Evolutionary conservation across 805 yeast genomes (phyloP).

Genomic region (Myxozyma melibiosi): DNA sequence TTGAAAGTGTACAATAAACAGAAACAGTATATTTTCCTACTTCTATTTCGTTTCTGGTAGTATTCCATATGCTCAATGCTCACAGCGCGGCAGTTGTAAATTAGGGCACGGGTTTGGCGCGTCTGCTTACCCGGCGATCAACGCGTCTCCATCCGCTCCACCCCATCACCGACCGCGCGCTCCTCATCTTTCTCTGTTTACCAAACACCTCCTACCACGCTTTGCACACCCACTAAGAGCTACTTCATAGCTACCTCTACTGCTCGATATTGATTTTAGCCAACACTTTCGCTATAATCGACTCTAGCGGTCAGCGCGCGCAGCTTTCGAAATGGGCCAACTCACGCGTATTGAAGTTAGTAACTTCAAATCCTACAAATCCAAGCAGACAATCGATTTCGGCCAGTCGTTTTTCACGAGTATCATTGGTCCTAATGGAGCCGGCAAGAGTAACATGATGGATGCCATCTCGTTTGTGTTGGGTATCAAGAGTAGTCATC

Average conservation of each 20-base stretch:
- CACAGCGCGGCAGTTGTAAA: not conserved
- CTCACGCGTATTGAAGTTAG: conserved; percentile 73
- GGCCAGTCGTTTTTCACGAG: conserved; percentile 79
- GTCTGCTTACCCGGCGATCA: conserved; percentile 3
- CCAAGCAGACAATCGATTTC: conserved; percentile 73
- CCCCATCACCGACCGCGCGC: not conserved
- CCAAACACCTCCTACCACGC: not conserved
- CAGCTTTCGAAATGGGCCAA: conserved; percentile 65
- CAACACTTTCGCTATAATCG: not conserved
- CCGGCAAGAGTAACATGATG: conserved; percentile 96
- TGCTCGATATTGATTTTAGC: too few species aligned
- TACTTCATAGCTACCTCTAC: too few species aligned
- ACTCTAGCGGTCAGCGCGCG: not conserved
- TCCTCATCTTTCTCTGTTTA: not conserved
- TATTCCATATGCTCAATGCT: too few species aligned
- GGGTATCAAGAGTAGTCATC: conserved; percentile 74
- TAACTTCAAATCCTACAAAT: conserved; percentile 91
- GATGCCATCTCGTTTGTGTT: conserved; percentile 95
- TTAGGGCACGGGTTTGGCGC: conserved; percentile 2
- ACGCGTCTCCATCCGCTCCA: conserved; percentile 2
- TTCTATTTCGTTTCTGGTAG: too few species aligned
- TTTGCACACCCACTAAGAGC: not conserved
- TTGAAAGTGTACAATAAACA: too few species aligned
- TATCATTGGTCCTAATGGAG: conserved; percentile 97
- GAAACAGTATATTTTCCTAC: too few species aligned